phyloP scores from a whole-genome alignment of 129 eudicot species.

The Rutidosis leptorrhynchoides region DNA sequence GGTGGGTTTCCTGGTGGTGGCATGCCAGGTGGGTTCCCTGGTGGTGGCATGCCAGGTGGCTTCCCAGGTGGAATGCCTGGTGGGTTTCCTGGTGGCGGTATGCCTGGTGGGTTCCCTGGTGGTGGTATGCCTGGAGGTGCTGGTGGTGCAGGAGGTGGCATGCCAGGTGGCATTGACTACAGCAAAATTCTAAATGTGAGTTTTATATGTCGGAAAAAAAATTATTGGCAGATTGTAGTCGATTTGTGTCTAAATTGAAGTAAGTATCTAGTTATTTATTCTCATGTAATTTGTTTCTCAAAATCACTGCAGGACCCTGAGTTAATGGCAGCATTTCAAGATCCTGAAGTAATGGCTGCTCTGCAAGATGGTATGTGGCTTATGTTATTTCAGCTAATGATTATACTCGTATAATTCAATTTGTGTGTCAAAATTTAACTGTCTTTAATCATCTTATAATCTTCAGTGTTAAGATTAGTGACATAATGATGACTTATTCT shows the following conservation, averaged over 20 bases:
- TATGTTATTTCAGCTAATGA: background rate
- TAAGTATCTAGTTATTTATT: background rate
- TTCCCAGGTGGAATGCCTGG: slow-evolving; percentile 47
- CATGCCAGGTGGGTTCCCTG: slow-evolving; percentile 55
- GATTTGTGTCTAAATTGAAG: background rate
- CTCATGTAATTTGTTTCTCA: background rate
- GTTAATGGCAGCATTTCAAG: slow-evolving; percentile 85
- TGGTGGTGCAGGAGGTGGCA: slow-evolving; percentile 41
- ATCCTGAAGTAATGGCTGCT: slow-evolving; percentile 99
- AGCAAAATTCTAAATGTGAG: slow-evolving; percentile 89
- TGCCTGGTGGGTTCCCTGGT: slow-evolving; percentile 27
- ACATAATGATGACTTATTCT: background rate
- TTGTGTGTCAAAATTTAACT: background rate
- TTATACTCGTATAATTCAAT: background rate
- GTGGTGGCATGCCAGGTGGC: slow-evolving; percentile 41
- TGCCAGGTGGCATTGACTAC: slow-evolving; percentile 80
- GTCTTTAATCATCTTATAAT: background rate
- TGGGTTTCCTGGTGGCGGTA: slow-evolving; percentile 45
- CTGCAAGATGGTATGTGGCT: slow-evolving; percentile 78
- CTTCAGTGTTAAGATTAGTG: background rate
- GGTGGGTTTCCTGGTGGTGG: slow-evolving; percentile 59
- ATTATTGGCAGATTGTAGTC: background rate
- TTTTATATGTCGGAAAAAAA: background rate
- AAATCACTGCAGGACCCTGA: slow-evolving; percentile 74
- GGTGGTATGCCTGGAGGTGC: slow-evolving; percentile 37